These are phyloP conservation scores for Blastobotrys raffinosifermentans DNA, from an alignment of 1,139 yeast genomes.

Conservation along the genomic window DNA sequence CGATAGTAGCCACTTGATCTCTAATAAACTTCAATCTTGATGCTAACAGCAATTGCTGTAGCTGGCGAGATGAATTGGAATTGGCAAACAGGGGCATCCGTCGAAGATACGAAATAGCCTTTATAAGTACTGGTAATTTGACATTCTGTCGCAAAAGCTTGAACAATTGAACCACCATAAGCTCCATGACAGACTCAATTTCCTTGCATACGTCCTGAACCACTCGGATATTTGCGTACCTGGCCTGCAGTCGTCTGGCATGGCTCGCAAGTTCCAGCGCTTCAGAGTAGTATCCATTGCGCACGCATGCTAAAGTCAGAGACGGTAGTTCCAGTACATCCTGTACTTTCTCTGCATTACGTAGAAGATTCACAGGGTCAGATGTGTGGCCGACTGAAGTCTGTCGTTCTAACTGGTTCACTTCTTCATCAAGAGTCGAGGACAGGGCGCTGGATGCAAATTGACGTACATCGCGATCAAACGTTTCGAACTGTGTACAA, in stretches of 20 bases:
- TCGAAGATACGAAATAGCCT: conserved; percentile 69
- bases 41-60: conserved; percentile 33
- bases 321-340: conserved; percentile 83
- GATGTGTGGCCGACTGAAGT: neutral
- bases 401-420: neutral
- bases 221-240: conserved; percentile 60
- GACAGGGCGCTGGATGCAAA: conserved; percentile 7
- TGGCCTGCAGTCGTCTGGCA: conserved; percentile 56
- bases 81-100: conserved; percentile 36
- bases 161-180: conserved; percentile 50
- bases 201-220: conserved; percentile 44
- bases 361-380: conserved; percentile 41
- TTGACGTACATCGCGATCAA: conserved; percentile 13
- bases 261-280: conserved; percentile 75
- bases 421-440: conserved; percentile 1
- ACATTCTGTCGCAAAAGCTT: conserved; percentile 66
- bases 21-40: conserved; percentile 33
- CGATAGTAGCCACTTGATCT: conserved; percentile 46
- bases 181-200: conserved; percentile 34
- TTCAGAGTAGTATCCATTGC: conserved; percentile 83
- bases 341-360: conserved; percentile 64
- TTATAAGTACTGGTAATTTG: conserved; percentile 70
- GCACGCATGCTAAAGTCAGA: conserved; percentile 72
- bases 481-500: conserved; percentile 15
- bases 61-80: conserved; percentile 15